Base-by-base conservation (phyloP, 495 filamentous ascomycete species). In the Hypomontagnella monticulosa region DNA sequence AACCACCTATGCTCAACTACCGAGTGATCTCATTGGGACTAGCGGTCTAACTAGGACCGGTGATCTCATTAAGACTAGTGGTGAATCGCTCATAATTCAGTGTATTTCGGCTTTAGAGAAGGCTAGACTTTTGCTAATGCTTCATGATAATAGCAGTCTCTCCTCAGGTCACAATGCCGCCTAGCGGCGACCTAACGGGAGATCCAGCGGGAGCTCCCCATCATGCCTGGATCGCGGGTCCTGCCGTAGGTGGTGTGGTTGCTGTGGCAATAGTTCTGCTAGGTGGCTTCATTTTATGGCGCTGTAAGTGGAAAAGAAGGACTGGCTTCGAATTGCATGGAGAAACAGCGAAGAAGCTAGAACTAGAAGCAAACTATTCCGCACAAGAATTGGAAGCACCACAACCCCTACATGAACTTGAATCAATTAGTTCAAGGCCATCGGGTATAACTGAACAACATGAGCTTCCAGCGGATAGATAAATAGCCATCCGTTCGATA, bases 201-300 rank as follows among this genome's bases (percentile, higher is more conserved):
- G n/a, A n/a, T n/a, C n/a, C n/a, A n/a, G n/a, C n/a, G n/a, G n/a
- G n/a, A 40, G 12, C 14, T 11, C 10, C n/a, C 1, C 4, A 58
- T 12, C 38, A 4, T 40, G 38, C 38, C 4, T 67, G 64, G 64
- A 57, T 67, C 33, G 57, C 58, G n/a, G 64, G 57, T 1, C 52
- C 64, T 19, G 16, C 43, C 19, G 58, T 62, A 2, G 64, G 57
- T 6, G 30, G 46, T 0, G 9, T 52, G 3, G 40, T 23, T 36
- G 64, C 38, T 9, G 18, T 43, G 12, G 19, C 42, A 4, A 4
- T 67, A 8, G 16, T 67, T 18, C 33, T 23, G 0, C 2, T 53
- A 30, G 53, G 27, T 2, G 15, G 0, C 0, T 38, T 61, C 7
- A 44, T 67, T 2, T 9, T 67, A 10, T 62, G 57, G 64, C 57